Evolutionary conservation across 306 rosid genomes (phyloP).

Genomic region (Biancaea sappan): DNA sequence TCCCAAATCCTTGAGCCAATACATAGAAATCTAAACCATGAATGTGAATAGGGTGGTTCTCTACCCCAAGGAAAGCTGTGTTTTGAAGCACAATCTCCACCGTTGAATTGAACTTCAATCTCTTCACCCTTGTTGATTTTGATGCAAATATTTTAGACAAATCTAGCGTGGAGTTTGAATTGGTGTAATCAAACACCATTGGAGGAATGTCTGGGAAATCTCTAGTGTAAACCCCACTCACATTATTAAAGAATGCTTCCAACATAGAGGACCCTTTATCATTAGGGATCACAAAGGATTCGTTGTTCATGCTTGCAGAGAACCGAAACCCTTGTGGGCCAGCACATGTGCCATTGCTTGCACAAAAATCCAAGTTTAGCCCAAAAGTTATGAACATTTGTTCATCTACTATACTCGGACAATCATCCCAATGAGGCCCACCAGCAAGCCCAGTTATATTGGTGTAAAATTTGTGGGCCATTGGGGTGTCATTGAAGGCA

Average conservation of each 20-base stretch:
- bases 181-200: slow-evolving; percentile 43
- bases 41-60: slow-evolving; percentile 65
- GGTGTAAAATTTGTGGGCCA: slow-evolving; percentile 53
- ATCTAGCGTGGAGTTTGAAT: background rate
- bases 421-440: slow-evolving; percentile 57
- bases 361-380: slow-evolving; percentile 29
- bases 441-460: slow-evolving; percentile 42
- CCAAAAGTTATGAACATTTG: slow-evolving; percentile 59
- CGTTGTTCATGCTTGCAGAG: slow-evolving; percentile 75
- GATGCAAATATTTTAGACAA: slow-evolving; percentile 35
- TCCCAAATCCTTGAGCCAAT: slow-evolving; percentile 72
- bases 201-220: slow-evolving; percentile 59
- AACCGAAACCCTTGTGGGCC: slow-evolving; percentile 14
- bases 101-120: slow-evolving; percentile 56
- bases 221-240: slow-evolving; percentile 44
- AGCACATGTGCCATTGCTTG: background rate
- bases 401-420: slow-evolving; percentile 51
- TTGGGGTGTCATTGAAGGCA: slow-evolving; percentile 37
- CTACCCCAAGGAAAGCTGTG: slow-evolving; percentile 37
- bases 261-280: slow-evolving; percentile 41
- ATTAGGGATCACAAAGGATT: slow-evolving; percentile 56
- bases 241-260: slow-evolving; percentile 39
- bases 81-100: slow-evolving; percentile 63
- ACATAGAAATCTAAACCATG: slow-evolving; percentile 67
- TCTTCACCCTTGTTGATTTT: slow-evolving; percentile 61